These are phyloP conservation scores for Xylaria sp. DNA, from an alignment of 2,329 filamentous ascomycete species.

Conservation along the genomic window DNA sequence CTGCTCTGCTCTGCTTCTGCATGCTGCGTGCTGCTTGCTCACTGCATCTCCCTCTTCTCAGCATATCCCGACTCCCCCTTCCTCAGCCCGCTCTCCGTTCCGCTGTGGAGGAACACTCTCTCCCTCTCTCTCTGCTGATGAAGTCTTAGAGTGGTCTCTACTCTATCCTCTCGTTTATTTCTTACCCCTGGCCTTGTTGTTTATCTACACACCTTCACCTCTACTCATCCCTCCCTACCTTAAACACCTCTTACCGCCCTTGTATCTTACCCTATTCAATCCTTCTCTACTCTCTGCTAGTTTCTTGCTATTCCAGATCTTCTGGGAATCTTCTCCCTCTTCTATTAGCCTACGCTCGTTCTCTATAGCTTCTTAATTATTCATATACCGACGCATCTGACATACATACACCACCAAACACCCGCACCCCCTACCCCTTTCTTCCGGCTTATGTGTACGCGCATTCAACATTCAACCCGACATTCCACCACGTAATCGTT, in stretches of 20 bases:
- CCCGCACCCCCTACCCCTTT: slow-evolving; percentile 30
- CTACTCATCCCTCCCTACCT: slow-evolving; percentile 41
- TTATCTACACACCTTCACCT: slow-evolving; percentile 31
- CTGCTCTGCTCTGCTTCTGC: not conserved
- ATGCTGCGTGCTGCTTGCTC: slow-evolving; percentile 8
- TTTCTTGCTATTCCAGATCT: slow-evolving; percentile 31
- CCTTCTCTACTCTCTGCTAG: slow-evolving; percentile 36
- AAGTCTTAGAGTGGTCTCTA: slow-evolving; percentile 34
- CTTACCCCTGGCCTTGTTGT: slow-evolving; percentile 30
- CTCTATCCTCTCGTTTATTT: slow-evolving; percentile 29
- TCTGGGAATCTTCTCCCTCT: slow-evolving; percentile 36
- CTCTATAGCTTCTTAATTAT: slow-evolving; percentile 44
- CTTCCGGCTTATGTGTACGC: slow-evolving; percentile 18
- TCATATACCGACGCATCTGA: slow-evolving; percentile 35
- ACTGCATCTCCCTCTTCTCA: slow-evolving; percentile 20
- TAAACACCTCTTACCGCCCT: not conserved
- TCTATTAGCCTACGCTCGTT: slow-evolving; percentile 43
- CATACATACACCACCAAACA: slow-evolving; percentile 24
- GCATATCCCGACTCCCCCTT: slow-evolving; percentile 4
- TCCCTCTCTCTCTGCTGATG: not conserved
- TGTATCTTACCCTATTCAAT: slow-evolving; percentile 44
- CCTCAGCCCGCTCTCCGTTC: slow-evolving; percentile 24
- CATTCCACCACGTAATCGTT: slow-evolving; percentile 24
- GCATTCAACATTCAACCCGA: slow-evolving; percentile 20
- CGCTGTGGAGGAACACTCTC: slow-evolving; percentile 24